Conservation (phyloP, 208 protist genomes). For the Acanthamoeba royreba region DNA sequence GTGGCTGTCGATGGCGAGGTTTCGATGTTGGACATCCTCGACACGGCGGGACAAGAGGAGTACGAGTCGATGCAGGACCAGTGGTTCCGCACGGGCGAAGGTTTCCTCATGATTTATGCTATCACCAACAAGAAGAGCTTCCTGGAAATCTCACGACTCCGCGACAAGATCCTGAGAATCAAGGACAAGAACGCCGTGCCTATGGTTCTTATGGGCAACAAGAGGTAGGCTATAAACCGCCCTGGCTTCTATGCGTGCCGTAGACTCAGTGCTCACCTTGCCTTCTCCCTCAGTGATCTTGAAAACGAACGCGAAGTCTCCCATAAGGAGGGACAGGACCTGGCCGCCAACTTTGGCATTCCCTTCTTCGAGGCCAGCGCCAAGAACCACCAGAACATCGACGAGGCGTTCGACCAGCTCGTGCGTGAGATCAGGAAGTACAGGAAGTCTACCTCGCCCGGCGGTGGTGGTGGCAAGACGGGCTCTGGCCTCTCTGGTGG, state of each 20-base stretch:
- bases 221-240: not conserved
- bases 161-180: constrained; percentile 34
- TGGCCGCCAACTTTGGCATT: constrained; percentile 66
- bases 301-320: constrained; percentile 70
- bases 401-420: constrained; percentile 78
- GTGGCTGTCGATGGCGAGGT: constrained; percentile 38
- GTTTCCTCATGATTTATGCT: constrained; percentile 27
- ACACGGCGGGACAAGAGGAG: constrained; percentile 43
- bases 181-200: constrained; percentile 36
- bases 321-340: constrained; percentile 71
- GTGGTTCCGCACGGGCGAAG: constrained; percentile 35
- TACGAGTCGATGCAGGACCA: constrained; percentile 44
- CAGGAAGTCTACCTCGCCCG: not conserved
- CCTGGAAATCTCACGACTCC: constrained; percentile 18
- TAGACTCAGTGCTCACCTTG: not conserved
- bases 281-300: constrained; percentile 63
- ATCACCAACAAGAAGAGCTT: constrained; percentile 34
- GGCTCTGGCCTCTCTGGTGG: not conserved
- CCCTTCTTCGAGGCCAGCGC: constrained; percentile 71
- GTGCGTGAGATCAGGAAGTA: constrained; percentile 70
- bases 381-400: constrained; percentile 81
- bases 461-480: not conserved
- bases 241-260: not conserved
- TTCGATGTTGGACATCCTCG: constrained; percentile 5
- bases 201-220: constrained; percentile 33